Conservation (phyloP, 2,329 filamentous ascomycete species). For the Penicillium sp. region DNA sequence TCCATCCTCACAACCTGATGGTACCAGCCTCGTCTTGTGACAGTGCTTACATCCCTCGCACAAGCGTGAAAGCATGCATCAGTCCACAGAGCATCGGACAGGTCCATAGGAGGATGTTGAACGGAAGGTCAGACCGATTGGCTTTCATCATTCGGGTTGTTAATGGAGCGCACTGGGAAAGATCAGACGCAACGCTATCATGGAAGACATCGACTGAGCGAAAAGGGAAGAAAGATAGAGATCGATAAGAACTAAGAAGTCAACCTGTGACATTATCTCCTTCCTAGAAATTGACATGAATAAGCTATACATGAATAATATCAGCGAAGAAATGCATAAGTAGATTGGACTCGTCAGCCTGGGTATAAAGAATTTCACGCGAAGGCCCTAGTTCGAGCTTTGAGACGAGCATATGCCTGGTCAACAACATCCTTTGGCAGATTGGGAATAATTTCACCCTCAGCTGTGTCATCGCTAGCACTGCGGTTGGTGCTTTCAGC, state of each 20-base stretch:
- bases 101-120: slow-evolving; percentile 1
- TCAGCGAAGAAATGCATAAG: not conserved
- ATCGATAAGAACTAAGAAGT: not conserved
- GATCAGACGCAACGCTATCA: not conserved
- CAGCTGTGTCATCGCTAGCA: slow-evolving; percentile 25
- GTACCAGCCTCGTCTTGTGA: slow-evolving; percentile 4
- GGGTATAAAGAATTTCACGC: slow-evolving; percentile 5
- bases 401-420: slow-evolving; percentile 49
- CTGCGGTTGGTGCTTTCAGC: slow-evolving; percentile 15
- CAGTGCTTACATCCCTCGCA: slow-evolving; percentile 40
- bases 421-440: slow-evolving; percentile 52
- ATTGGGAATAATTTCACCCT: slow-evolving; percentile 49
- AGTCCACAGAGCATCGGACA: not conserved
- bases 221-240: not conserved
- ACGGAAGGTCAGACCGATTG: slow-evolving; percentile 36
- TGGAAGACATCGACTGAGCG: not conserved
- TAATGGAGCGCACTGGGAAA: not conserved
- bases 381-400: slow-evolving; percentile 37
- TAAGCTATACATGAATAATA: not conserved
- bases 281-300: too few relatives aligned
- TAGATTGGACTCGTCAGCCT: not conserved
- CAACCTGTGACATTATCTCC: not conserved
- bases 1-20: slow-evolving; percentile 16
- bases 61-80: slow-evolving; percentile 42
- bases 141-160: slow-evolving; percentile 44